Evolutionary conservation across 2,329 filamentous ascomycete genomes (phyloP).

Genomic region (Pseudogymnoascus sp.): DNA sequence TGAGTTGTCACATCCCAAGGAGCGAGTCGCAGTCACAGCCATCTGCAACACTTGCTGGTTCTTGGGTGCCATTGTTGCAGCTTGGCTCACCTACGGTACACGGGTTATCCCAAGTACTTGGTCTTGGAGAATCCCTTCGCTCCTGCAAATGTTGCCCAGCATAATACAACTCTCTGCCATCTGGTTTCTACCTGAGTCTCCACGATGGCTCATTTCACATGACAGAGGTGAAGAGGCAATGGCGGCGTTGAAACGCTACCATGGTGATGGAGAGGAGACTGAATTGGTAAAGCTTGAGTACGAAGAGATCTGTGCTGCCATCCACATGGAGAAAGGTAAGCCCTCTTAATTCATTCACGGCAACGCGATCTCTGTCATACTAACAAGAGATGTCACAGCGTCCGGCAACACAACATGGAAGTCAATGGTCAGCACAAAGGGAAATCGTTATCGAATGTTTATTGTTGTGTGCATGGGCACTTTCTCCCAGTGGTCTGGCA

Average conservation of each 20-base stretch:
- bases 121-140: conserved; percentile 34
- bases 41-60: conserved; percentile 48
- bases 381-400: not conserved
- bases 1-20: conserved; percentile 46
- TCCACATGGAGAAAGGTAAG: not conserved
- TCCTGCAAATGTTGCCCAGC: conserved; percentile 27
- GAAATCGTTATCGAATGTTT: not conserved
- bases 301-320: not conserved
- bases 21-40: conserved; percentile 43
- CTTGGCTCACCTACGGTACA: conserved; percentile 37
- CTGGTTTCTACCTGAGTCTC: not conserved
- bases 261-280: not conserved
- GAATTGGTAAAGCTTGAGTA: conserved; percentile 1
- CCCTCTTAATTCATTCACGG: not conserved
- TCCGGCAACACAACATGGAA: not conserved
- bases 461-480: not conserved
- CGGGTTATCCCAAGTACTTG: conserved; percentile 29
- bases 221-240: not conserved
- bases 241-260: not conserved
- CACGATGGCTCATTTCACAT: not conserved
- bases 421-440: not conserved
- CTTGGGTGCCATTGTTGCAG: conserved; percentile 36
- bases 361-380: not conserved
- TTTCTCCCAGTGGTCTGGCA: not conserved
- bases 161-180: not conserved